A percentile compares a stretch with the other conserved stretches of the same genome.
phyloP scores from a whole-genome alignment of 208 protist genomes.

The Acanthamoeba sp. region DNA sequence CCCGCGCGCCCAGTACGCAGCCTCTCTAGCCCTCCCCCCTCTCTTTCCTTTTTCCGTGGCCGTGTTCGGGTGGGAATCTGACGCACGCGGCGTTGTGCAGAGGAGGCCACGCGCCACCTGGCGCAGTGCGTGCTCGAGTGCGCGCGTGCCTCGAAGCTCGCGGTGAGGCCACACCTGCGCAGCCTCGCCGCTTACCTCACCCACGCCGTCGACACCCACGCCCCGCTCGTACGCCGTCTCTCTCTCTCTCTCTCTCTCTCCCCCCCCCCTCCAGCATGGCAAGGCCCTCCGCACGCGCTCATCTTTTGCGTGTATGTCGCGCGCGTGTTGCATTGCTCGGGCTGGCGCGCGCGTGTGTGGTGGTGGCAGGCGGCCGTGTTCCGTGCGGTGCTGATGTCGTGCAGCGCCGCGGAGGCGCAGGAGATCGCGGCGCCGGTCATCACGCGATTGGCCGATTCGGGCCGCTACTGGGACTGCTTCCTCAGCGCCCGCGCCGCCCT shows the following conservation, averaged over 20 bases:
- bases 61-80: background rate
- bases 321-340: background rate
- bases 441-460: background rate
- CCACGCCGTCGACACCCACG: background rate
- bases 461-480: conserved; percentile 15
- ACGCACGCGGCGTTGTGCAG: background rate
- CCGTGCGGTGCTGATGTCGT: background rate
- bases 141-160: background rate
- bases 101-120: background rate
- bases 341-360: too few species aligned
- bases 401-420: background rate
- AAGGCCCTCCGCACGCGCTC: background rate
- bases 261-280: background rate
- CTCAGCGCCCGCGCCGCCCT: background rate
- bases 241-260: background rate
- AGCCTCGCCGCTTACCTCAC: background rate
- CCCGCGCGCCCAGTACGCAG: background rate
- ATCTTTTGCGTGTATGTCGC: background rate
- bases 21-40: background rate
- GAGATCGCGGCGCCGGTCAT: background rate
- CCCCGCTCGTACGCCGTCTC: background rate
- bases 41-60: background rate
- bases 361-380: background rate
- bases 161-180: background rate
- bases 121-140: conserved; percentile 4